These are phyloP conservation scores for Acanthochlamys bracteata DNA, from an alignment of 106 monocot genomes.

Conservation along the genomic window DNA sequence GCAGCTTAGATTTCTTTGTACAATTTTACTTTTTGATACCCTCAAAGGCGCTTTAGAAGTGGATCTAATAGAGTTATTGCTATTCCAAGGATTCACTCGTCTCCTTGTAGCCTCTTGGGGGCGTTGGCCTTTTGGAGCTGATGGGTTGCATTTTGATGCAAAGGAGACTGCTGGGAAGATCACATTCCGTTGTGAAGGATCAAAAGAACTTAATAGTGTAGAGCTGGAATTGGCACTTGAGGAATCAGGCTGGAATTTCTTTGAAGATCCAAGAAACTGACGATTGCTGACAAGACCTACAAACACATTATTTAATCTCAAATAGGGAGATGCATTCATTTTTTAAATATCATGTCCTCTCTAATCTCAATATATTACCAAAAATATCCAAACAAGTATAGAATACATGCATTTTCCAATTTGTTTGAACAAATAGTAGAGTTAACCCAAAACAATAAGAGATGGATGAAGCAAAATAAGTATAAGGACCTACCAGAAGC, in stretches of 20 bases:
- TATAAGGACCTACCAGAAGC: slow-evolving; percentile 3
- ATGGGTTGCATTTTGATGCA: background rate
- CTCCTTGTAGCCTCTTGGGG: slow-evolving; percentile 9
- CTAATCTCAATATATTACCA: too few species aligned
- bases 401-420: too few species aligned
- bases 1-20: background rate
- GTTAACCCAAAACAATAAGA: background rate
- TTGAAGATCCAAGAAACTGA: slow-evolving; percentile 9
- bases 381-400: too few species aligned
- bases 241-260: slow-evolving; percentile 5
- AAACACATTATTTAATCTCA: background rate
- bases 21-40: slow-evolving; percentile 4
- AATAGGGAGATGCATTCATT: background rate
- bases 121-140: slow-evolving; percentile 8
- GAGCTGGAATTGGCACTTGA: slow-evolving; percentile 2
- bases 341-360: too few species aligned
- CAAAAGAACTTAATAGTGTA: slow-evolving; percentile 1
- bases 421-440: too few species aligned
- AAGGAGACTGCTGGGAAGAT: background rate
- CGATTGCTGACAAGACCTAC: slow-evolving; percentile 19
- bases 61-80: slow-evolving; percentile 6
- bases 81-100: slow-evolving; percentile 1
- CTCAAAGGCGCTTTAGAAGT: slow-evolving; percentile 7
- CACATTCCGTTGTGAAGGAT: background rate
- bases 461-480: background rate